Evolutionary conservation across 306 rosid species (phyloP).

Genomic region (Crataegus laevigata): DNA sequence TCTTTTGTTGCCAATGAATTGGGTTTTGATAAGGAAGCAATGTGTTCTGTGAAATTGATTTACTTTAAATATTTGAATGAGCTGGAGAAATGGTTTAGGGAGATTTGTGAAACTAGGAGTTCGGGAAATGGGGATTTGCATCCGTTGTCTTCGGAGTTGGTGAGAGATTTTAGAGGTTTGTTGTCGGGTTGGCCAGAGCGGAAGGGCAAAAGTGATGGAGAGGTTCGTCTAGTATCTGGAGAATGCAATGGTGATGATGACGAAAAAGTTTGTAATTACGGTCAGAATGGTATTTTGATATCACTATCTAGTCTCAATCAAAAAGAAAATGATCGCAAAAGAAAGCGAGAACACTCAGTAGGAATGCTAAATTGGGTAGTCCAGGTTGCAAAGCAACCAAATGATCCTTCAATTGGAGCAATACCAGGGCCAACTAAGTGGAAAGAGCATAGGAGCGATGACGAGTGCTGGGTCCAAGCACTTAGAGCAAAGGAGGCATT

Average conservation of each 20-base stretch:
- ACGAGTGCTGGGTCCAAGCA: constrained; percentile 45
- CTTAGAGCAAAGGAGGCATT: constrained; percentile 51
- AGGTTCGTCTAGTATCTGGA: constrained; percentile 24
- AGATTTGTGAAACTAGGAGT: constrained; percentile 25
- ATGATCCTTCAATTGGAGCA: constrained; percentile 33
- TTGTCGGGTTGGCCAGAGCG: constrained; percentile 19
- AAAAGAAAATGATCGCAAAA: constrained; percentile 35
- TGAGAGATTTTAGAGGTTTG: constrained; percentile 37
- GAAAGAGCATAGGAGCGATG: constrained; percentile 38
- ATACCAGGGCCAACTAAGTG: constrained; percentile 56
- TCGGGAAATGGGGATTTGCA: constrained; percentile 28
- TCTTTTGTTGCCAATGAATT: constrained; percentile 43
- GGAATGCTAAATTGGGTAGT: constrained; percentile 70
- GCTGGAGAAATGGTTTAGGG: constrained; percentile 57
- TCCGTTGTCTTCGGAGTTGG: constrained; percentile 41
- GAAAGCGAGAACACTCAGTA: constrained; percentile 52
- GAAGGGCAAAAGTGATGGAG: constrained; percentile 22
- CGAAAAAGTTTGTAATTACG: constrained; percentile 3
- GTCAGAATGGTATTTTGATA: constrained; percentile 7
- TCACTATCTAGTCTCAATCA: constrained; percentile 19
- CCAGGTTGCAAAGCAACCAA: constrained; percentile 42
- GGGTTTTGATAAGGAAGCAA: constrained; percentile 36
- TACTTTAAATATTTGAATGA: constrained; percentile 56
- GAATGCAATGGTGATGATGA: constrained; percentile 18
- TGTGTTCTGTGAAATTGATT: constrained; percentile 46